These are phyloP conservation scores for Nakazawaea pomicola DNA, from an alignment of 805 yeast genomes.

Conservation along the genomic window DNA sequence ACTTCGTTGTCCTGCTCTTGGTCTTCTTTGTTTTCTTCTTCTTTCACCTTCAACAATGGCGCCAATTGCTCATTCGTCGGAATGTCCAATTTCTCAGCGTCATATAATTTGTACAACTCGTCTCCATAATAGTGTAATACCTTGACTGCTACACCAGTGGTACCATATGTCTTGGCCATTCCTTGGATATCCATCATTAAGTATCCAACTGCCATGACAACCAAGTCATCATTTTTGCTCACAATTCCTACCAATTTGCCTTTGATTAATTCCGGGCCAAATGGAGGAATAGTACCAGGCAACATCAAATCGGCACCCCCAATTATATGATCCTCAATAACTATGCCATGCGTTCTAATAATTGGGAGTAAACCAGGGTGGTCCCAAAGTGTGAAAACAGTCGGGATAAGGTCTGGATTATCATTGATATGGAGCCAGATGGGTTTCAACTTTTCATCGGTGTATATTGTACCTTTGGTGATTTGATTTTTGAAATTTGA, in stretches of 20 bases:
- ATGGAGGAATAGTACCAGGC: constrained; percentile 63
- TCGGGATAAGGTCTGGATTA: constrained; percentile 49
- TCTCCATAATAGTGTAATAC: constrained; percentile 69
- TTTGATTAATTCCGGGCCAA: constrained; percentile 39
- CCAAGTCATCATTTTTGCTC: constrained; percentile 51
- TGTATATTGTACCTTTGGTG: constrained; percentile 58
- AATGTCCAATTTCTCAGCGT: constrained; percentile 35
- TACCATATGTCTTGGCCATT: constrained; percentile 47
- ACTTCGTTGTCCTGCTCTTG: constrained; percentile 9
- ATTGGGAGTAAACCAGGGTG: constrained; percentile 62
- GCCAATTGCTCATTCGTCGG: constrained; percentile 32
- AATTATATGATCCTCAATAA: constrained; percentile 53
- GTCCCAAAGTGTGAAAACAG: constrained; percentile 69
- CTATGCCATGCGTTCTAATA: constrained; percentile 68
- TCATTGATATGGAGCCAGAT: constrained; percentile 66
- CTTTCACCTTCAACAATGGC: constrained; percentile 4
- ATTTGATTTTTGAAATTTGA: constrained; percentile 55
- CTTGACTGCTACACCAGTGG: constrained; percentile 74
- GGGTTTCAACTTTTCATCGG: constrained; percentile 61
- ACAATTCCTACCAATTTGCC: constrained; percentile 74
- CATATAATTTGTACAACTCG: constrained; percentile 48
- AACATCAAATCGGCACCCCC: constrained; percentile 82
- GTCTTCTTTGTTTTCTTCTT: constrained; percentile 11
- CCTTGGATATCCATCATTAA: constrained; percentile 44
- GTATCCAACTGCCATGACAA: constrained; percentile 68